A percentile compares a stretch with the other conserved stretches of the same genome.
phyloP scores from a whole-genome alignment of 2,329 filamentous ascomycete genomes.

The Chrysoporthe austroafricana region DNA sequence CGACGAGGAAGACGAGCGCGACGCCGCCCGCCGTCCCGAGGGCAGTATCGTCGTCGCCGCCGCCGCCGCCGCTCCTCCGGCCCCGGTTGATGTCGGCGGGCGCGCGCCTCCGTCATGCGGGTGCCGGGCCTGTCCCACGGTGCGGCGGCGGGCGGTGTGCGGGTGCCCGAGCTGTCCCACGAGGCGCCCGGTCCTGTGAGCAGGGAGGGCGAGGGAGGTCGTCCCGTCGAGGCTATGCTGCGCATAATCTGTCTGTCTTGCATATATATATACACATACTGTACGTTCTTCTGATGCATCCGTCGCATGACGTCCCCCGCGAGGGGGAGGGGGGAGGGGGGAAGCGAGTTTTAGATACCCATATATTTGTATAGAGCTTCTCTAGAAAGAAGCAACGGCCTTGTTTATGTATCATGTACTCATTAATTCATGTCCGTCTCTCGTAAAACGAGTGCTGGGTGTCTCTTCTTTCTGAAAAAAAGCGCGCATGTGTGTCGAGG shows the following conservation, averaged over 20 bases:
- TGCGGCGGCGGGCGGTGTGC: slow-evolving; percentile 19
- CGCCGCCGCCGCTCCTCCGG: background rate
- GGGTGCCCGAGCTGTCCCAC: slow-evolving; percentile 21
- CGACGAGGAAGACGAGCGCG: background rate
- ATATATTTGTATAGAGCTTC: slow-evolving; percentile 1
- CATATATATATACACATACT: no score
- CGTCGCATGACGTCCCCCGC: background rate
- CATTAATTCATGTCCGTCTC: no score
- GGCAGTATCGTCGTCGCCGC: slow-evolving; percentile 14
- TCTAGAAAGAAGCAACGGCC: no score
- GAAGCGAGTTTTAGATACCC: background rate
- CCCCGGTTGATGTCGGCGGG: background rate
- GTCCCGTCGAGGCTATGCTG: background rate
- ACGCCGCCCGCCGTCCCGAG: background rate
- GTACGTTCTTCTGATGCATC: background rate
- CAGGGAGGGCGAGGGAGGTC: no score
- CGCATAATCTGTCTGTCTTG: background rate
- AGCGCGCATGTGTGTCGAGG: background rate
- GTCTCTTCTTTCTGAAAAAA: background rate
- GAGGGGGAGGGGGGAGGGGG: background rate
- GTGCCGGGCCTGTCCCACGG: slow-evolving; percentile 15
- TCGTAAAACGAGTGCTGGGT: background rate
- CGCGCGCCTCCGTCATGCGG: slow-evolving; percentile 13
- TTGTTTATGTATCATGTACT: no score
- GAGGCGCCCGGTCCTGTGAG: background rate